These are phyloP conservation scores for Elaeis oleifera DNA, from an alignment of 202 grass and related monocot species.

Conservation along the genomic window DNA sequence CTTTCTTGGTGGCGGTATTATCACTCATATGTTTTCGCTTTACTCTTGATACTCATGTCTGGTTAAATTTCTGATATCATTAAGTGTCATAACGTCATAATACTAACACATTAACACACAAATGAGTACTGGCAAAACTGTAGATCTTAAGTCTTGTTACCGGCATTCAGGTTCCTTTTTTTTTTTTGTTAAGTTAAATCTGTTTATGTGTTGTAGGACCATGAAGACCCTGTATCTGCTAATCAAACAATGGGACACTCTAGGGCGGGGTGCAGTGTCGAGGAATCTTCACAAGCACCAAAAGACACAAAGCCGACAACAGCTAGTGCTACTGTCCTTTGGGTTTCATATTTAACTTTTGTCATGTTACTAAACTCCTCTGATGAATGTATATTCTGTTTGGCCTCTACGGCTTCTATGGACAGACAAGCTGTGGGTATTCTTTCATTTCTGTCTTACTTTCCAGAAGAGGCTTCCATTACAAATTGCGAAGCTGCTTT, in stretches of 20 bases:
- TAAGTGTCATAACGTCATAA: no score
- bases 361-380: neutral
- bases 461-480: slow-evolving; percentile 37
- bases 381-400: slow-evolving; percentile 13
- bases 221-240: slow-evolving; percentile 19
- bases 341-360: neutral
- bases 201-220: slow-evolving; percentile 30
- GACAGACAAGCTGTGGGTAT: neutral
- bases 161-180: neutral
- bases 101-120: no score
- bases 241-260: slow-evolving; percentile 28
- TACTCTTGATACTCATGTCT: no score
- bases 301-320: slow-evolving; percentile 49
- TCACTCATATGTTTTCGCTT: no score
- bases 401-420: neutral
- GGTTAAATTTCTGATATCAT: no score
- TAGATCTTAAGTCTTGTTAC: neutral
- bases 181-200: neutral
- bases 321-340: slow-evolving; percentile 29
- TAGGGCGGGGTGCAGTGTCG: slow-evolving; percentile 9
- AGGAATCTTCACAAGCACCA: slow-evolving; percentile 28
- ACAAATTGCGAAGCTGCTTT: slow-evolving; percentile 79
- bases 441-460: slow-evolving; percentile 6
- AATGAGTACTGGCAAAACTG: neutral
- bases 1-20: no score